Conservation (phyloP, 306 rosid genomes). For the Sindora glabra region DNA sequence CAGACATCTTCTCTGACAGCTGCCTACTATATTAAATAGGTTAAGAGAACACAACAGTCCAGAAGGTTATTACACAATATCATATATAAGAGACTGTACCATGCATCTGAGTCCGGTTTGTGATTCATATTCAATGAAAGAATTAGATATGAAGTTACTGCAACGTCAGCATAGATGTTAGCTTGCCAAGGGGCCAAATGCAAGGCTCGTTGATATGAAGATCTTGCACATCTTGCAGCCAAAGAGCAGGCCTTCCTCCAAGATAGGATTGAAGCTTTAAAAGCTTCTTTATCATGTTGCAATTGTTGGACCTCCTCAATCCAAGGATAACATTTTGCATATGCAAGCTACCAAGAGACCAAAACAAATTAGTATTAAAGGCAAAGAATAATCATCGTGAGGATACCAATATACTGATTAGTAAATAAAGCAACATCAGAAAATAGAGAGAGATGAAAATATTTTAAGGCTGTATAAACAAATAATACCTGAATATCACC, state of each 20-base stretch:
- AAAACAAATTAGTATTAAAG: slow-evolving; percentile 16
- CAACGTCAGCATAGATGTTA: slow-evolving; percentile 72
- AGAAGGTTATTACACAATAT: slow-evolving; percentile 8
- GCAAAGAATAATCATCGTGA: background rate
- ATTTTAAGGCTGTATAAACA: background rate
- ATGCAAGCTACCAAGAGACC: slow-evolving; percentile 49
- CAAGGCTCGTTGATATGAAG: slow-evolving; percentile 84
- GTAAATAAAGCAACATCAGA: background rate
- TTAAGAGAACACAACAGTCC: slow-evolving; percentile 14
- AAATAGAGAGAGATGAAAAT: background rate
- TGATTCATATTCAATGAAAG: slow-evolving; percentile 24
- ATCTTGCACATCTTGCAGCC: slow-evolving; percentile 58
- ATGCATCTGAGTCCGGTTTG: slow-evolving; percentile 28
- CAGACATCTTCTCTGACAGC: slow-evolving; percentile 69
- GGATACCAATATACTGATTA: background rate
- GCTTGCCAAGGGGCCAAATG: slow-evolving; percentile 91
- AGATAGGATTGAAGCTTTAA: slow-evolving; percentile 55
- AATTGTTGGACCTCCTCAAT: slow-evolving; percentile 46
- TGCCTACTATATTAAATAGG: slow-evolving; percentile 46
- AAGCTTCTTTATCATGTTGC: slow-evolving; percentile 52
- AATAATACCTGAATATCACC: slow-evolving; percentile 82
- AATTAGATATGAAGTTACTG: slow-evolving; percentile 55
- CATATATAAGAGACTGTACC: slow-evolving; percentile 43
- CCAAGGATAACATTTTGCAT: slow-evolving; percentile 90
- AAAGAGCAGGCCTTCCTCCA: slow-evolving; percentile 61